phyloP scores from a whole-genome alignment of 129 eudicot genomes.

The Logfia minima region DNA sequence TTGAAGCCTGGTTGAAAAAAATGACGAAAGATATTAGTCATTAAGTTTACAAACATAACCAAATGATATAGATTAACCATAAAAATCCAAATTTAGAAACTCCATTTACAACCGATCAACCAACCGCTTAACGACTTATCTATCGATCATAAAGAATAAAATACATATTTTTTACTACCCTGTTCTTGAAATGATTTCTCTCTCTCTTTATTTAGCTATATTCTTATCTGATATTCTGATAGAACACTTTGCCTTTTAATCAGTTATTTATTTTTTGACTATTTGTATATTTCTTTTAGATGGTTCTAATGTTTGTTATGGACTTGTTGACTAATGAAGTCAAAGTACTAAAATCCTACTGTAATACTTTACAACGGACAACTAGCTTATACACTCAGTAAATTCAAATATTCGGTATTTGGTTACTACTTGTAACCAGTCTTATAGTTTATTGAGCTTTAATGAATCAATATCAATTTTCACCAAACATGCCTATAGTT shows the following conservation, averaged over 20 bases:
- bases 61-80: not conserved
- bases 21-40: constrained; percentile 1
- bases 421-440: not conserved
- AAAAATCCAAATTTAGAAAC: not conserved
- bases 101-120: not conserved
- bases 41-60: not conserved
- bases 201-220: not conserved
- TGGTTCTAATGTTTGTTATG: not conserved
- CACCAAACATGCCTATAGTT: not conserved
- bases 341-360: not conserved
- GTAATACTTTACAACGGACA: not conserved
- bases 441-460: not conserved
- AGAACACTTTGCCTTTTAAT: not conserved
- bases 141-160: not conserved
- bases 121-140: not conserved
- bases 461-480: not conserved
- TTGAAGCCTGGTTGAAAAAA: constrained; percentile 50
- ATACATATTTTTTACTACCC: not conserved
- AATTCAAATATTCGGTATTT: not conserved
- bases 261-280: not conserved
- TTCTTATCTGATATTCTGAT: not conserved
- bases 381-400: not conserved
- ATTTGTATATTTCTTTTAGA: not conserved
- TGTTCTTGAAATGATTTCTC: no score
- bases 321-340: not conserved